Conservation (phyloP, 345 rosid species). For the Acer saccharum region DNA sequence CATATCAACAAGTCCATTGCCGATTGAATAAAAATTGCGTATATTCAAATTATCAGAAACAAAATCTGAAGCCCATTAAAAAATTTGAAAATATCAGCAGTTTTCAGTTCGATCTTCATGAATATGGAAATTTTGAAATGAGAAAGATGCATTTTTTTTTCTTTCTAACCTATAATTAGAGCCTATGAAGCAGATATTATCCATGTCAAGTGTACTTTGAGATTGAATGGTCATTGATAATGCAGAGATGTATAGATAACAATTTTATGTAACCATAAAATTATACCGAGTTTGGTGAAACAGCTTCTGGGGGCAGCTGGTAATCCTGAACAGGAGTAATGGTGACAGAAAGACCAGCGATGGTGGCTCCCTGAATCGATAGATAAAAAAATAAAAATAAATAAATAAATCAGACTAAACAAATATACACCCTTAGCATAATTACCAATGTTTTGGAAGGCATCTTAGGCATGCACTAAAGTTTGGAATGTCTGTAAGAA, state of each 20-base stretch:
- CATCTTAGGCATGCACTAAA: background rate
- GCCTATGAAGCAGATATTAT: background rate
- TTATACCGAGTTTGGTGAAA: constrained; percentile 27
- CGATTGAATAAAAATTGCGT: background rate
- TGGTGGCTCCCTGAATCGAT: constrained; percentile 36
- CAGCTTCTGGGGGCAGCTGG: constrained; percentile 44
- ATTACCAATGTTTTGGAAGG: background rate
- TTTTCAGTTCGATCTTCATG: background rate
- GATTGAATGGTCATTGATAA: background rate
- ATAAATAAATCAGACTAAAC: background rate
- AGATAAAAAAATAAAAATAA: too few relatives aligned
- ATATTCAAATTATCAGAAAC: background rate
- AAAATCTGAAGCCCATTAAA: background rate
- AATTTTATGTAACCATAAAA: background rate
- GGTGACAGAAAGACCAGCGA: constrained; percentile 37
- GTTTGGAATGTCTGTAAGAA: background rate
- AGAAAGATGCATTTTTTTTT: background rate
- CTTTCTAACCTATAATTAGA: background rate
- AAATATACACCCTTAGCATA: background rate
- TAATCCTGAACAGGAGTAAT: constrained; percentile 43
- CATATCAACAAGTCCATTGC: background rate
- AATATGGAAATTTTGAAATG: background rate
- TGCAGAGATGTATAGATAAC: constrained; percentile 3
- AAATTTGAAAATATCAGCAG: background rate
- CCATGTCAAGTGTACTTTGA: background rate